phyloP scores from a whole-genome alignment of 108 stramenopile species.

The Nitzschia palea region DNA sequence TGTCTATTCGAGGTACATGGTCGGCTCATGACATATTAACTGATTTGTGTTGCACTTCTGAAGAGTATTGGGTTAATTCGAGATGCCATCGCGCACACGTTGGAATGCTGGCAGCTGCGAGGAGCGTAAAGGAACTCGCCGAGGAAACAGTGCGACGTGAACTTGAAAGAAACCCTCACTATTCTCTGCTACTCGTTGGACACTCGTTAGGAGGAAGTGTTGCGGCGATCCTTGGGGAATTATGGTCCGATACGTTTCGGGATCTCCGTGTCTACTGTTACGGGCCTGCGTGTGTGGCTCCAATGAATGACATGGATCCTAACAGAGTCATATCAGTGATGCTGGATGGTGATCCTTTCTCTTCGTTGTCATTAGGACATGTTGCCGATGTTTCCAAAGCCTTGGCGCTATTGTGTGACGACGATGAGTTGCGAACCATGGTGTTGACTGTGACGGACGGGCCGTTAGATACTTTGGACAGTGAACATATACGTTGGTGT shows the following conservation, averaged over 20 bases:
- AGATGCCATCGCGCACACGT: conserved; percentile 51
- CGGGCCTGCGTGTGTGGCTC: conserved; percentile 29
- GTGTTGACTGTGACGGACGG: conserved; percentile 43
- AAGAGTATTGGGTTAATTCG: conserved; percentile 28
- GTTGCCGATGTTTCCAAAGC: conserved; percentile 57
- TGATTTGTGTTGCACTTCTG: conserved; percentile 62
- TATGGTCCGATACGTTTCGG: conserved; percentile 54
- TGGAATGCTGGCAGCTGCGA: conserved; percentile 72
- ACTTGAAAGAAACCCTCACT: conserved; percentile 44
- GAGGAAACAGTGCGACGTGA: conserved; percentile 48
- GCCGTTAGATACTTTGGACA: conserved; percentile 21
- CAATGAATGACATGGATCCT: conserved; percentile 13
- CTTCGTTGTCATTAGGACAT: conserved; percentile 65
- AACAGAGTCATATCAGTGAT: conserved; percentile 51
- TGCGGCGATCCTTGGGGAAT: conserved; percentile 57
- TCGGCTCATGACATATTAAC: conserved; percentile 70
- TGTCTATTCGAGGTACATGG: conserved; percentile 66
- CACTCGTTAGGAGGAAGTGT: conserved; percentile 74
- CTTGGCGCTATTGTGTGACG: conserved; percentile 56
- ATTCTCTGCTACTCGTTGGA: conserved; percentile 61
- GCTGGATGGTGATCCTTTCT: conserved; percentile 79
- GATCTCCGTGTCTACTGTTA: conserved; percentile 10
- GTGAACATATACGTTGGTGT: conserved; percentile 46
- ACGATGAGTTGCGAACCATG: conserved; percentile 47
- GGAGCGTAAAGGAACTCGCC: conserved; percentile 38